phyloP scores from a whole-genome alignment of 805 yeast species.

The Wickerhamomyces mucosus region DNA sequence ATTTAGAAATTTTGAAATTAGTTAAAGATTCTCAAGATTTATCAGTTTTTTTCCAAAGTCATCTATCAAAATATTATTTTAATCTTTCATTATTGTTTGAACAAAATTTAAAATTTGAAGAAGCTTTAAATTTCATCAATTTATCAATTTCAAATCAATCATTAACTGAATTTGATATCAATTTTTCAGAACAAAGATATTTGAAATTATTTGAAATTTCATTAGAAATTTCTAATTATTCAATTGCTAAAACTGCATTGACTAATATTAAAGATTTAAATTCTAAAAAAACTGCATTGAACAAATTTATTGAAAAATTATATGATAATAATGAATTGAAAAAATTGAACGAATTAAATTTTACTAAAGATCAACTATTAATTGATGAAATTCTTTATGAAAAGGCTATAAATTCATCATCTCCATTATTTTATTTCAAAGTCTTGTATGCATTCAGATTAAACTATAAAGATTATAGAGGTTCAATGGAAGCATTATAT shows the following conservation, averaged over 20 bases:
- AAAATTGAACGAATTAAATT: conserved; percentile 31
- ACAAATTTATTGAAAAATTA: conserved; percentile 28
- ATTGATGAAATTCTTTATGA: conserved; percentile 33
- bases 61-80: conserved; percentile 27
- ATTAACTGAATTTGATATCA: conserved; percentile 14
- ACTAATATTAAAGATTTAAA: conserved; percentile 12
- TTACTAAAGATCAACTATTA: conserved; percentile 30
- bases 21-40: conserved; percentile 9
- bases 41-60: conserved; percentile 20
- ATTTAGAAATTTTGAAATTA: conserved; percentile 13
- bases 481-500: conserved; percentile 34
- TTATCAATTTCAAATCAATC: conserved; percentile 14
- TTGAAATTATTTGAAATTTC: conserved; percentile 19
- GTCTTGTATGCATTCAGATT: conserved; percentile 43
- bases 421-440: conserved; percentile 35
- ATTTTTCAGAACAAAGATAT: conserved; percentile 15
- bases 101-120: conserved; percentile 18
- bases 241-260: conserved; percentile 26
- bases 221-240: conserved; percentile 21
- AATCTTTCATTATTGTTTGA: conserved; percentile 29
- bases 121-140: conserved; percentile 28
- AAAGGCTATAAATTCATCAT: conserved; percentile 17
- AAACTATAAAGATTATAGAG: conserved; percentile 40
- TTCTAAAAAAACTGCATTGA: conserved; percentile 17
- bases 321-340: conserved; percentile 31